Percentiles rank a stretch among this genome's conserved stretches.
Evolutionary conservation across 345 rosid species (phyloP).

Genomic region (Moricandia arvensis): DNA sequence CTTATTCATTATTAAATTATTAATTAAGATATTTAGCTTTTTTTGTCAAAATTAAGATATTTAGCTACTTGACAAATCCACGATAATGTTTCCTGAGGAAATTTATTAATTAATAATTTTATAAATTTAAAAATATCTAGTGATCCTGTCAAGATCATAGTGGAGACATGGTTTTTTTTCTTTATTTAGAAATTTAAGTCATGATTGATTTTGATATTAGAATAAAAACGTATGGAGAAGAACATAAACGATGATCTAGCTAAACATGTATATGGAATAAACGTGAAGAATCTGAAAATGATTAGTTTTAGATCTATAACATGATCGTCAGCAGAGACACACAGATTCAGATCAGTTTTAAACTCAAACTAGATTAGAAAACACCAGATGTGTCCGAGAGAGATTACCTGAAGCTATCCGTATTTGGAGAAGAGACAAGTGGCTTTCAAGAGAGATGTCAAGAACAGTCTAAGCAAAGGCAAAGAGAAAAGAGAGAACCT

Average conservation of each 20-base stretch:
- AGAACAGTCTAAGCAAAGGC: conserved; percentile 2
- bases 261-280: neutral
- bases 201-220: neutral
- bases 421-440: neutral
- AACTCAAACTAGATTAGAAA: neutral
- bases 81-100: no score
- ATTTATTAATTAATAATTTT: no score
- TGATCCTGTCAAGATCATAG: neutral
- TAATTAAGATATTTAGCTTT: no score
- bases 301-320: neutral
- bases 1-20: neutral
- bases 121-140: no score
- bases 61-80: no score
- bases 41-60: no score
- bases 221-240: neutral
- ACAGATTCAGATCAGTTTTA: neutral
- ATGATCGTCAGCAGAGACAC: neutral
- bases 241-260: neutral
- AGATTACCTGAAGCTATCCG: neutral
- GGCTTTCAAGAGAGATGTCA: conserved; percentile 9
- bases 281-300: neutral
- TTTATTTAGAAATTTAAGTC: no score
- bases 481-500: conserved; percentile 3
- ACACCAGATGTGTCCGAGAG: neutral
- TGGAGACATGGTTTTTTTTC: conserved; percentile 9